phyloP scores from a whole-genome alignment of 1,284 basidiomycete genomes.

The Takashimella tepidaria region DNA sequence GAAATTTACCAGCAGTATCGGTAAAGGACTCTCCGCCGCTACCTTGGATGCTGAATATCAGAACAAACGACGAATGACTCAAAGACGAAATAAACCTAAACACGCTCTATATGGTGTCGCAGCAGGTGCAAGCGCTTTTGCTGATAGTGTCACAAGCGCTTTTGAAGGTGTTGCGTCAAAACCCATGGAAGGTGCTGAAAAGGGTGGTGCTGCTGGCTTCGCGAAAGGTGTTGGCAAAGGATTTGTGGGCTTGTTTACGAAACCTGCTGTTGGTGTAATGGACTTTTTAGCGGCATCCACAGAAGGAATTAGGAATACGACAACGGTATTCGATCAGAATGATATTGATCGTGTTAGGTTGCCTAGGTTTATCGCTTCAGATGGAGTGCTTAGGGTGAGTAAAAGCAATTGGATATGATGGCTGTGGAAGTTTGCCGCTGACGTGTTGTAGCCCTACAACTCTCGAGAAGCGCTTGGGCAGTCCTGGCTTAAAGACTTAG shows the following conservation, averaged over 20 bases:
- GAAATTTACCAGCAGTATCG: slow-evolving; percentile 94
- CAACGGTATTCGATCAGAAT: slow-evolving; percentile 92
- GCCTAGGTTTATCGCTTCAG: slow-evolving; percentile 80
- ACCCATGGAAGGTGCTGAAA: slow-evolving; percentile 93
- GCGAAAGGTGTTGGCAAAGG: slow-evolving; percentile 98
- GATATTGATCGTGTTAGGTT: slow-evolving; percentile 82
- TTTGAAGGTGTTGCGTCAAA: slow-evolving; percentile 94
- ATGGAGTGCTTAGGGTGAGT: slow-evolving; percentile 76
- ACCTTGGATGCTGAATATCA: slow-evolving; percentile 97
- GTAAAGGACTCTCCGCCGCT: slow-evolving; percentile 94
- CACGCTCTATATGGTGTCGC: slow-evolving; percentile 96
- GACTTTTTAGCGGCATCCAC: slow-evolving; percentile 92
- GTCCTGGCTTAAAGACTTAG: slow-evolving; percentile 86
- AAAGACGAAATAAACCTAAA: slow-evolving; percentile 87
- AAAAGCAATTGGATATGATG: too few relatives aligned
- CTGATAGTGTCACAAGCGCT: slow-evolving; percentile 89
- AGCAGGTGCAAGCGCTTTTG: slow-evolving; percentile 88
- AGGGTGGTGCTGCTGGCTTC: slow-evolving; percentile 90
- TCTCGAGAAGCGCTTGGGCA: slow-evolving; percentile 88
- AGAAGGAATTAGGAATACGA: slow-evolving; percentile 98
- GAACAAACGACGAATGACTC: slow-evolving; percentile 76
- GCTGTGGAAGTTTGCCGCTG: too few relatives aligned
- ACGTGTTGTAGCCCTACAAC: slow-evolving; percentile 74
- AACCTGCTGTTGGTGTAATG: slow-evolving; percentile 94
- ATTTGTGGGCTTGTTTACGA: slow-evolving; percentile 88